Conservation (phyloP, 2,329 filamentous ascomycete genomes). For the Colletotrichum nymphaeae region DNA sequence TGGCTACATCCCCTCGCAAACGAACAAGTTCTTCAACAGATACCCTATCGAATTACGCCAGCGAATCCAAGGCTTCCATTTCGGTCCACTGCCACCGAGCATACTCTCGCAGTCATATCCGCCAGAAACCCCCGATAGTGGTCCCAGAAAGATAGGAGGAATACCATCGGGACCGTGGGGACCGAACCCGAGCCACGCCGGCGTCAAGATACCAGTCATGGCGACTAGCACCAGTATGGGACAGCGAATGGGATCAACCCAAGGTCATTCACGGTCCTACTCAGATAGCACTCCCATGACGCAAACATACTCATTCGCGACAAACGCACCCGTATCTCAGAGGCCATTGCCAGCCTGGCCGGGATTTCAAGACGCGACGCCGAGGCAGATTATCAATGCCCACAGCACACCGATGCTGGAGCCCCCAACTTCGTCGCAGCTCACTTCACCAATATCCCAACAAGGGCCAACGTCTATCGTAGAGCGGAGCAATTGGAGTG, state of each 20-base stretch:
- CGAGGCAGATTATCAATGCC: background rate
- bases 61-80: conserved; percentile 8
- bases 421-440: background rate
- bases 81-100: background rate
- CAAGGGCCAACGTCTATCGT: background rate
- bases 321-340: background rate
- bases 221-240: conserved; percentile 1
- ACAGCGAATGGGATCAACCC: background rate
- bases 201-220: background rate
- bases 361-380: conserved; percentile 17
- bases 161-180: background rate
- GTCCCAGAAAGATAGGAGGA: background rate
- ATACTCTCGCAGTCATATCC: background rate
- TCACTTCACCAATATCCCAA: conserved; percentile 8
- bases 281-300: conserved; percentile 22
- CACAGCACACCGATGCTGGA: background rate
- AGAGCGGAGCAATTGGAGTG: background rate
- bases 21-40: conserved; percentile 21
- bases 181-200: background rate
- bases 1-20: background rate
- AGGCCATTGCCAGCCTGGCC: conserved; percentile 9
- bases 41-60: conserved; percentile 10
- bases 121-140: background rate
- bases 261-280: conserved; percentile 20
- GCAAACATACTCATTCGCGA: conserved; percentile 14